Evolutionary conservation across 257 asterid genomes (phyloP), one percentile per base, ranked within the genome.

Genomic region (Solanum ossicruentum): DNA sequence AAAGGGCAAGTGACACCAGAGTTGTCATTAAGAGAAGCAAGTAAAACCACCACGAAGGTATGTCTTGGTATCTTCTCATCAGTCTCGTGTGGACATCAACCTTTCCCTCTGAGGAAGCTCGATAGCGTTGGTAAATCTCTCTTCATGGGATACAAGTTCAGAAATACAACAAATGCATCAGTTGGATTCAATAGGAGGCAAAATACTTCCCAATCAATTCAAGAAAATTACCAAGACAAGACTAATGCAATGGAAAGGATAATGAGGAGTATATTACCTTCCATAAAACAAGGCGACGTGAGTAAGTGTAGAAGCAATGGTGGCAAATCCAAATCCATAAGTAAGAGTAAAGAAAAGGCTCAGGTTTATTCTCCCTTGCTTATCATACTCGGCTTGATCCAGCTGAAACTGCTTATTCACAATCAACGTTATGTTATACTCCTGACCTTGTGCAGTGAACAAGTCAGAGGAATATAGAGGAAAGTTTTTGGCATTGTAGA

Each of bases 291-390:
- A 87, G 13, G 85, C 91, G 67, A 94, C 97, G 26, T 94, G 98
- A 16, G 93, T 71, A 5, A 94, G 69, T 0, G 98, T 94, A 63
- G 97, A 78, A 0, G 98, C 98, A 70, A 94, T 91, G 55, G 98
- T 93, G 61, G 98, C 98, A 49, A 94, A 94, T 54, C 98, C 98
- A 58, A 94, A 92, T 4, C 97, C 98, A 85, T 94, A 94, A 0
- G 94, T 84, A 15, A 93, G 92, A 12, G 93, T 58, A 71, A 94
- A 93, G 75, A 94, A 88, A 0, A 92, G 90, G 87, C 96, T 93
- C 93, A 94, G 85, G 61, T 90, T 57, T 47, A 94, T 88, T 73
- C 87, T 90, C 80, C 98, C 98, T 23, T 90, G 97, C 89, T 88
- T 86, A 0, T 63, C 54, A 87, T 93, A 94, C 84, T 92, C 87